Conservation (phyloP, 305 asterid species). For the Andrographis paniculata region DNA sequence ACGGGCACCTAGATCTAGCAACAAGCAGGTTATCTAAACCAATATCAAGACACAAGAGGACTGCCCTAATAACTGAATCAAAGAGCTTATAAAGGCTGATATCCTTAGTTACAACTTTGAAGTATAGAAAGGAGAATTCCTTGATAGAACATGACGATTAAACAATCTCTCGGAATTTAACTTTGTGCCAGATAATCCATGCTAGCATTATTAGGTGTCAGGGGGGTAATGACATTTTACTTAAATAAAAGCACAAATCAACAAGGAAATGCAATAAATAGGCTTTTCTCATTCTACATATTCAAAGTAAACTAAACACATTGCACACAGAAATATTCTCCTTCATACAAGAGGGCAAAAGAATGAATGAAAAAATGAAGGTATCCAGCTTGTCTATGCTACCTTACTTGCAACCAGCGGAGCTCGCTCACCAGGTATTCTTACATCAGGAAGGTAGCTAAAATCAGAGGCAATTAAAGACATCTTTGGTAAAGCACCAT, state of each 20-base stretch:
- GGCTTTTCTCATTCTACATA: no score
- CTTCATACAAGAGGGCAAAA: no score
- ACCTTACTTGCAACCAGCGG: constrained; percentile 96
- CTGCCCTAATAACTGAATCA: not conserved
- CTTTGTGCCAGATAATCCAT: not conserved
- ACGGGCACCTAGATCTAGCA: not conserved
- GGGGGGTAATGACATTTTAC: no score
- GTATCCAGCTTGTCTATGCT: constrained; percentile 2
- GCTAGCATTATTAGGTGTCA: not conserved
- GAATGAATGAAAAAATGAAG: no score
- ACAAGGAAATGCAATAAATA: no score
- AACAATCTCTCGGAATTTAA: not conserved
- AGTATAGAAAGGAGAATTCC: no score
- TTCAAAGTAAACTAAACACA: no score
- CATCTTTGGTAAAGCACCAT: constrained; percentile 96
- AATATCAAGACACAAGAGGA: not conserved
- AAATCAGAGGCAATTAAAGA: constrained; percentile 92
- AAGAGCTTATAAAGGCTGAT: not conserved
- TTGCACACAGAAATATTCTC: no score
- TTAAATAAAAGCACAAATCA: no score
- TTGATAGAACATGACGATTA: not conserved
- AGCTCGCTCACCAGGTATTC: constrained; percentile 90
- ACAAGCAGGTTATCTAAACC: not conserved
- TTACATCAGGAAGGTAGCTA: constrained; percentile 93
- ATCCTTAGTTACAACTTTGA: not conserved